phyloP scores from a whole-genome alignment of 2,329 filamentous ascomycete species.

The Colletotrichum orbiculare region DNA sequence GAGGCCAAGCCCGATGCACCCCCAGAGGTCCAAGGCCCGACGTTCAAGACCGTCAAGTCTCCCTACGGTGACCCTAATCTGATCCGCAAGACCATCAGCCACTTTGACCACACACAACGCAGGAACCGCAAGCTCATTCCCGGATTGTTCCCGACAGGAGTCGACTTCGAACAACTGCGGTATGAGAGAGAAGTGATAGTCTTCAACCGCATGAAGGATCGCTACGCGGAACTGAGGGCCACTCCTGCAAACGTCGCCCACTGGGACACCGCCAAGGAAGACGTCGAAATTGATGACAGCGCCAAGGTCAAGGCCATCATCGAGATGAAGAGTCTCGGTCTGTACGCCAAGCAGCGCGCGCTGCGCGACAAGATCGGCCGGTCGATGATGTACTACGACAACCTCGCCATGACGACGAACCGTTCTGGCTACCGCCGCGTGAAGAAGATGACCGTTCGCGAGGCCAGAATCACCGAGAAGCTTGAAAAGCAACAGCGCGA shows the following conservation, averaged over 20 bases:
- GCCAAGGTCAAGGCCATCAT: constrained; percentile 92
- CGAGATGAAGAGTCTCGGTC: constrained; percentile 89
- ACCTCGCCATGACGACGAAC: constrained; percentile 96
- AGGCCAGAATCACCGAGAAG: constrained; percentile 97
- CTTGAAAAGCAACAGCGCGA: constrained; percentile 99
- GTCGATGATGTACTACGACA: constrained; percentile 95
- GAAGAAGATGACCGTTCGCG: constrained; percentile 96
- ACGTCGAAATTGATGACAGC: constrained; percentile 77
- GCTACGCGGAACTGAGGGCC: constrained; percentile 85
- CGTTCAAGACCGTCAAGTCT: constrained; percentile 80
- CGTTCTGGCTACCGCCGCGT: constrained; percentile 88
- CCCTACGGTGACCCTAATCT: constrained; percentile 69
- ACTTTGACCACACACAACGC: constrained; percentile 81
- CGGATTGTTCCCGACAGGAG: constrained; percentile 86
- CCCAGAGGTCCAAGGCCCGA: constrained; percentile 51
- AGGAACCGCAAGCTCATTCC: constrained; percentile 84
- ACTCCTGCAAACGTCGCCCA: constrained; percentile 87
- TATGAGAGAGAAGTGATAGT: constrained; percentile 89
- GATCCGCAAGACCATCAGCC: constrained; percentile 73
- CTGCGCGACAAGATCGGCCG: constrained; percentile 88
- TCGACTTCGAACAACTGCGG: constrained; percentile 86
- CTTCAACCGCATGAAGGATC: constrained; percentile 88
- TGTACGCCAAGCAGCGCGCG: constrained; percentile 89
- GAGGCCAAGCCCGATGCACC: constrained; percentile 50
- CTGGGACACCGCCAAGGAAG: constrained; percentile 82